Base-by-base conservation (phyloP, 2,329 filamentous ascomycete genomes). In the Paraphaeosphaeria sporulosa region DNA sequence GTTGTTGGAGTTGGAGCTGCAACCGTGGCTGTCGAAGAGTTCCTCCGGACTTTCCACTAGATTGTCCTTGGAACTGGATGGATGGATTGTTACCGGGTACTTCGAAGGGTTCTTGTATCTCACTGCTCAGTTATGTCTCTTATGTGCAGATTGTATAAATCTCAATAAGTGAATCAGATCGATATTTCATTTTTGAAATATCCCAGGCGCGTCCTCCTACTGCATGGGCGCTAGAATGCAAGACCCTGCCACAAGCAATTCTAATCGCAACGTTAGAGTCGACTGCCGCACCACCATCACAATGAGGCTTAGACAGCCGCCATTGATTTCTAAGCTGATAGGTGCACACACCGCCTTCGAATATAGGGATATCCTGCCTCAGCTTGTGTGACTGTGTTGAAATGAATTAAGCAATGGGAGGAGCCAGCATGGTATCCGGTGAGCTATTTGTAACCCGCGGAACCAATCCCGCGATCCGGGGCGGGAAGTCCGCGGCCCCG, bases 1-100 rank as follows among this genome's bases (percentile, higher is more conserved):
- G 80, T 87, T 1, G 60, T 84, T 12, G 84, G 80, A 1, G 76
- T 80, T 42, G 86, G 86, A 13, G 80, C 78, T 12, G 76, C 79
- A 2, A 84, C 82, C 23, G 81, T 84, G 0, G 75, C 79, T 2
- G 58, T 84, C 10, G 86, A 88, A 70, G 72, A 78, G 62, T 63
- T 69, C n/a, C 54, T 77, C 36, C 75, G 75, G 59, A 69, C 69
- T 13, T 58, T 77, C 23, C 68, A 75, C 49, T 77, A 70, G 55
- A 25, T 19, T 57, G 47, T 30, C 12, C 3, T 30, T 9, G 13
- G 19, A 30, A 4, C 15, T 9, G 13, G 19, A 30, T n/a, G 23
- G 7, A 23, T 44, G 19, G 10, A 9, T 3, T 44, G 19, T 23
- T 47, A 5, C 27, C 13, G 15, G 3, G 23, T 9, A 1, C 6